Percentiles rank a stretch among this genome's conserved stretches.
Evolutionary conservation across 139 green algal genomes (phyloP).

Genomic region (Chlorella sp.): DNA sequence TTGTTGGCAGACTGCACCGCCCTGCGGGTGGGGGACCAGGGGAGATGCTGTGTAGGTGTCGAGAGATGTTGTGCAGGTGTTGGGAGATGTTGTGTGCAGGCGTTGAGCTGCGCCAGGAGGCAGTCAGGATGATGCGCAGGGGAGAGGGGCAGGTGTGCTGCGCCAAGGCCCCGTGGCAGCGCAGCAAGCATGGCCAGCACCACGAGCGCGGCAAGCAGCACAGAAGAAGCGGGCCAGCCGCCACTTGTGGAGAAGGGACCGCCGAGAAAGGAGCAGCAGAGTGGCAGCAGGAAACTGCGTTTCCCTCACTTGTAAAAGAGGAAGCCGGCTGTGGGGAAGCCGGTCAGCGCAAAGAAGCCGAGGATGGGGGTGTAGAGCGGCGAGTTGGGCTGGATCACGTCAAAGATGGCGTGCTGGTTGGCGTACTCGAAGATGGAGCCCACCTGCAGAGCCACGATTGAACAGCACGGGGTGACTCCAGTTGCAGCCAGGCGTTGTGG

Average conservation of each 20-base stretch:
- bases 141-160: not conserved
- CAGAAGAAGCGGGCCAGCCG: too few relatives aligned
- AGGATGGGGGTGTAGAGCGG: conserved; percentile 82
- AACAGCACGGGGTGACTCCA: not conserved
- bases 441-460: conserved; percentile 40
- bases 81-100: too few relatives aligned
- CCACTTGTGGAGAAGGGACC: not conserved
- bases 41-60: too few relatives aligned
- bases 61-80: too few relatives aligned
- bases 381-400: conserved; percentile 61
- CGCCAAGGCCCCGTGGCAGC: not conserved
- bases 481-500: too few relatives aligned
- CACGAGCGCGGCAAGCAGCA: not conserved
- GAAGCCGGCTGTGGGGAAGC: conserved; percentile 75
- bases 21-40: conserved; percentile 75
- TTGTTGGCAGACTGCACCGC: conserved; percentile 78
- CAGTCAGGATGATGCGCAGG: too few relatives aligned
- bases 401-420: conserved; percentile 67
- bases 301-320: conserved; percentile 73
- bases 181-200: not conserved
- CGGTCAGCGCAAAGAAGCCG: conserved; percentile 80
- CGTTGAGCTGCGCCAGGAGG: too few relatives aligned
- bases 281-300: not conserved
- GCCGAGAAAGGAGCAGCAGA: not conserved
- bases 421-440: conserved; percentile 72